phyloP scores from a whole-genome alignment of 78 protist genomes.

The Dictyostelium citrinum region DNA sequence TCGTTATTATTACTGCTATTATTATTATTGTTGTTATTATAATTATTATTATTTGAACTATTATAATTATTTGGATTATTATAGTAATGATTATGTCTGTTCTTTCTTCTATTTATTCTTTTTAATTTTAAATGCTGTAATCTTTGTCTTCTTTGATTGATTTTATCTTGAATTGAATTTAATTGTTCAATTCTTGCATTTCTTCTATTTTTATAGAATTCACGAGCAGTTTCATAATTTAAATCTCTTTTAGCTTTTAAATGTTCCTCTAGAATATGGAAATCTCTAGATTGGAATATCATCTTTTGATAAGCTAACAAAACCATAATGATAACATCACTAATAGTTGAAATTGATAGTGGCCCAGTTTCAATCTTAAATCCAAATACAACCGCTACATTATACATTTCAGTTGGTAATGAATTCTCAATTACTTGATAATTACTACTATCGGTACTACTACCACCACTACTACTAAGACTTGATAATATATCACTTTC shows the following conservation, averaged over 20 bases:
- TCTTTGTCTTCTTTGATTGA: conserved; percentile 49
- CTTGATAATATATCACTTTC: background rate
- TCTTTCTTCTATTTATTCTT: conserved; percentile 6
- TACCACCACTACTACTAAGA: background rate
- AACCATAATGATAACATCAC: conserved; percentile 58
- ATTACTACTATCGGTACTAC: background rate
- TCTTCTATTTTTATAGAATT: conserved; percentile 43
- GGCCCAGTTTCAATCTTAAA: background rate
- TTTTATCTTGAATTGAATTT: conserved; percentile 7
- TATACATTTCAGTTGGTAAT: background rate
- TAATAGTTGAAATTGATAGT: conserved; percentile 8
- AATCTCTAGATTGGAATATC: conserved; percentile 14
- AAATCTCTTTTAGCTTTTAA: background rate
- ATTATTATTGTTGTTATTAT: background rate
- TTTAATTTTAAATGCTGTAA: conserved; percentile 21
- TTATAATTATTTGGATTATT: background rate
- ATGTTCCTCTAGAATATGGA: conserved; percentile 11
- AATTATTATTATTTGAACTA: background rate
- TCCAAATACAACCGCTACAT: conserved; percentile 18
- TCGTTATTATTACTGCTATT: background rate
- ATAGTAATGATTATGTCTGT: background rate
- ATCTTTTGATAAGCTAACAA: conserved; percentile 50
- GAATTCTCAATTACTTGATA: background rate
- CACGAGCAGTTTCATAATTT: conserved; percentile 58
- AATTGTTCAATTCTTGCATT: conserved; percentile 13